phyloP scores from a whole-genome alignment of 73 alveolate species.

The Breviolum minutum region DNA sequence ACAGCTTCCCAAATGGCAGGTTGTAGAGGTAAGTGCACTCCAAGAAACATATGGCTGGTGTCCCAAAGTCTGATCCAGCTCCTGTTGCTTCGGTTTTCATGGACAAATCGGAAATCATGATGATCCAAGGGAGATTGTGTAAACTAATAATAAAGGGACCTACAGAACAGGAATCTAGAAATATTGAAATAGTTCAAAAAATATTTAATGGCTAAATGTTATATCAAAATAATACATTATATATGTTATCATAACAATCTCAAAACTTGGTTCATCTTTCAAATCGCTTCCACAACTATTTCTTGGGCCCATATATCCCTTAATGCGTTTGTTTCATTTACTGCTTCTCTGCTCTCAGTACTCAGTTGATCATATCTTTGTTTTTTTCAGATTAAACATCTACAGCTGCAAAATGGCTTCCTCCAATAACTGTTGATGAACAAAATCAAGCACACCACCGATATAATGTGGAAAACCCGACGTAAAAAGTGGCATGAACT shows the following conservation, averaged over 20 bases:
- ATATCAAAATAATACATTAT: not conserved
- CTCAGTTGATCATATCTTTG: not conserved
- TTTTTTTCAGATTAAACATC: not conserved
- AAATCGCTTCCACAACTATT: not conserved
- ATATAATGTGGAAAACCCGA: too few relatives aligned
- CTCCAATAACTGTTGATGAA: not conserved
- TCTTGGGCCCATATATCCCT: not conserved
- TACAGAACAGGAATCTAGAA: too few relatives aligned
- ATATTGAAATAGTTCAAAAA: too few relatives aligned
- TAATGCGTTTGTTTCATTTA: not conserved
- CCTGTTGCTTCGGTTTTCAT: not conserved
- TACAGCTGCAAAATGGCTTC: not conserved
- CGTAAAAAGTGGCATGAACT: too few relatives aligned
- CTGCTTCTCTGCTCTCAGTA: not conserved
- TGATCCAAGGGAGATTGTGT: too few relatives aligned
- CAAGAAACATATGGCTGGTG: constrained; percentile 31
- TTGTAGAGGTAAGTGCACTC: not conserved
- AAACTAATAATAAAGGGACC: too few relatives aligned
- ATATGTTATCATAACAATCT: not conserved
- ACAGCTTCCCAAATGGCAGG: too few relatives aligned
- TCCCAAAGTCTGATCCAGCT: constrained; percentile 13
- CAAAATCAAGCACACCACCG: too few relatives aligned
- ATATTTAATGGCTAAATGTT: too few relatives aligned
- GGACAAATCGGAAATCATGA: not conserved
- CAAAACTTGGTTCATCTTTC: too few relatives aligned